Conservation (phyloP, 2,329 filamentous ascomycete genomes). For the Talaromyces sp. region DNA sequence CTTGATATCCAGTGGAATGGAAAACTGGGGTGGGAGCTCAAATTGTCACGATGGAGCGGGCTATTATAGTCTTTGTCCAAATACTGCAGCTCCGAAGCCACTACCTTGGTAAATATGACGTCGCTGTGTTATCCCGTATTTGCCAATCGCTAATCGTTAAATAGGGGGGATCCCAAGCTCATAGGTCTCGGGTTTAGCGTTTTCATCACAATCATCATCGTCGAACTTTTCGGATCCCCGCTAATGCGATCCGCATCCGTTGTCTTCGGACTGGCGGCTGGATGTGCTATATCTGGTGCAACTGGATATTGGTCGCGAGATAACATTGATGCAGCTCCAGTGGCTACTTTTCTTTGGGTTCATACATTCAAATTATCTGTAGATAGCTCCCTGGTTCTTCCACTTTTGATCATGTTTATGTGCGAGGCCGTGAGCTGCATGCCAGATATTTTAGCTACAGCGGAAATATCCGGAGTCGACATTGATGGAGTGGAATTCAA, state of each 20-base stretch:
- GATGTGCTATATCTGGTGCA: slow-evolving; percentile 77
- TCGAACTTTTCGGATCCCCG: slow-evolving; percentile 78
- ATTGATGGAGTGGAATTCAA: slow-evolving; percentile 66
- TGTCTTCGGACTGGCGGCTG: slow-evolving; percentile 71
- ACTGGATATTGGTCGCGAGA: slow-evolving; percentile 76
- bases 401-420: slow-evolving; percentile 57
- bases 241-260: slow-evolving; percentile 83
- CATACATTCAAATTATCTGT: slow-evolving; percentile 65
- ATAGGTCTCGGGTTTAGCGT: slow-evolving; percentile 80
- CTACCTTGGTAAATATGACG: slow-evolving; percentile 61
- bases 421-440: slow-evolving; percentile 72
- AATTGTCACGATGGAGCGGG: slow-evolving; percentile 59
- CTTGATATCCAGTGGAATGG: slow-evolving; percentile 71
- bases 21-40: slow-evolving; percentile 70
- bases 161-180: slow-evolving; percentile 70
- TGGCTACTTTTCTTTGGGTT: slow-evolving; percentile 67
- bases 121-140: accelerated
- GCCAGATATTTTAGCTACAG: slow-evolving; percentile 69
- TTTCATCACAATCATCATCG: slow-evolving; percentile 76
- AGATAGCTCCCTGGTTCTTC: slow-evolving; percentile 65
- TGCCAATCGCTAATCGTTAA: not conserved
- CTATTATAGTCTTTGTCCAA: slow-evolving; percentile 67
- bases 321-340: slow-evolving; percentile 71
- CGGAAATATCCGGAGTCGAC: slow-evolving; percentile 63
- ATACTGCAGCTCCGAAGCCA: slow-evolving; percentile 68